phyloP scores from a whole-genome alignment of 2,329 filamentous ascomycete species.

The Rhexocercosporidium sp. region DNA sequence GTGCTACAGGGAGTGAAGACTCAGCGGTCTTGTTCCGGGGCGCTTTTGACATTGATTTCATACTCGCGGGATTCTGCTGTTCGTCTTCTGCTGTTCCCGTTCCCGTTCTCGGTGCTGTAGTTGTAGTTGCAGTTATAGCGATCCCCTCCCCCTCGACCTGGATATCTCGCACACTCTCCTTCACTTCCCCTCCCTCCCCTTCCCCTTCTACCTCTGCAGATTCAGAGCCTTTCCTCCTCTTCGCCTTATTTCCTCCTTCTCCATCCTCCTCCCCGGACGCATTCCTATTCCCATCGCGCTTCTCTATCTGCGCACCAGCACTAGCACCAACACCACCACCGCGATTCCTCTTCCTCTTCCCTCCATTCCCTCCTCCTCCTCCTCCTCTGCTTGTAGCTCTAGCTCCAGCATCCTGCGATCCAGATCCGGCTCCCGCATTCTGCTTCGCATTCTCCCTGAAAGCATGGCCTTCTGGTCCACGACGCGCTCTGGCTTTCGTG shows the following conservation, averaged over 20 bases:
- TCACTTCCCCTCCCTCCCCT: background rate
- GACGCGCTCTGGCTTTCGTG: conserved; percentile 22
- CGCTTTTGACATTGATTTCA: background rate
- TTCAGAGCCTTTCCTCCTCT: background rate
- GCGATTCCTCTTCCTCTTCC: conserved; percentile 17
- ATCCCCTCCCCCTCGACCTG: background rate
- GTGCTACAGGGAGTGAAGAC: background rate
- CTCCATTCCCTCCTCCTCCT: background rate
- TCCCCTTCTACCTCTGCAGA: background rate
- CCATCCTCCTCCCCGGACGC: no score
- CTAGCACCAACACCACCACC: no score
- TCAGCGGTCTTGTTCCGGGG: background rate
- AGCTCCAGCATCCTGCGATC: background rate
- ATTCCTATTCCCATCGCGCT: background rate
- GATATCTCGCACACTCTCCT: background rate
- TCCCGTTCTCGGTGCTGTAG: background rate
- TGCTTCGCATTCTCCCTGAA: conserved; percentile 16
- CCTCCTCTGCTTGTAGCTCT: background rate
- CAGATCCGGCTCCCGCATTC: conserved; percentile 10
- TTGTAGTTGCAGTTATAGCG: background rate
- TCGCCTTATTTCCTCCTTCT: background rate
- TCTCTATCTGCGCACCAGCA: background rate
- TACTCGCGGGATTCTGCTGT: background rate
- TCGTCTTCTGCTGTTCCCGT: background rate
- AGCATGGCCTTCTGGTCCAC: conserved; percentile 9